Base-by-base conservation (phyloP, 2,329 filamentous ascomycete genomes). In the Talaromyces pinophilus region DNA sequence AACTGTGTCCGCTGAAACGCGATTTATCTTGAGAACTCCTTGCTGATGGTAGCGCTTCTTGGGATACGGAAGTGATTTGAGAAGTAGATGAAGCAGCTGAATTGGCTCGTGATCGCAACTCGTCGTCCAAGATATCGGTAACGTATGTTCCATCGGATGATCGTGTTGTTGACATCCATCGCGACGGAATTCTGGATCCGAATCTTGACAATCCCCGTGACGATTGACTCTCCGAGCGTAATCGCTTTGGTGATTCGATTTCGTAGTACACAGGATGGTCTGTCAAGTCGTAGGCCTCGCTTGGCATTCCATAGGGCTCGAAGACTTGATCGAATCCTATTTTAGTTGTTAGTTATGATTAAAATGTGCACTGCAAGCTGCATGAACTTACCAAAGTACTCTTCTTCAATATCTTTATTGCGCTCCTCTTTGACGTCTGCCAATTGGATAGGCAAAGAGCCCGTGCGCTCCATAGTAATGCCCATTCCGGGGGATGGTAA, bases 381-480 rank as follows among this genome's bases (percentile, higher is more conserved):
- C 10, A 57, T 8, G n/a, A 5, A 38, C 90, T 80, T 88, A 93
- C 92, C 92, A 73, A 92, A 85, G 78, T 91, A 94, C 73, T 88
- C 84, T 72, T 84, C 80, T 67, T 85, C 82, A 33, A 84, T 77
- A 59, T 83, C 75, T 57, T 82, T 78, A 67, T 83, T 82, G 67
- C 84, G 90, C 73, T 96, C 93, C 77, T 97, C 93, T 73, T 93
- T 87, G 22, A 97, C 90, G 72, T 95, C 91, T 17, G 92, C 90
- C 68, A 97, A 83, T 62, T 84, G 85, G 67, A 87, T 85, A 79
- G 92, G 92, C 72, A 84, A 83, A 0, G 86, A 81, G 11, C 72
- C 71, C 33, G 78, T 75, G 62, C 77, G 76, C 70, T 88, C 86
- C 68, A 80, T 79, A 35, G 78, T 80, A 67, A 81, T 79, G 33